Percentiles rank a stretch among this genome's conserved stretches.
These are phyloP conservation scores for Racocetra persica DNA, from an alignment of 371 early-diverging fungal genomes.

Conservation along the genomic window DNA sequence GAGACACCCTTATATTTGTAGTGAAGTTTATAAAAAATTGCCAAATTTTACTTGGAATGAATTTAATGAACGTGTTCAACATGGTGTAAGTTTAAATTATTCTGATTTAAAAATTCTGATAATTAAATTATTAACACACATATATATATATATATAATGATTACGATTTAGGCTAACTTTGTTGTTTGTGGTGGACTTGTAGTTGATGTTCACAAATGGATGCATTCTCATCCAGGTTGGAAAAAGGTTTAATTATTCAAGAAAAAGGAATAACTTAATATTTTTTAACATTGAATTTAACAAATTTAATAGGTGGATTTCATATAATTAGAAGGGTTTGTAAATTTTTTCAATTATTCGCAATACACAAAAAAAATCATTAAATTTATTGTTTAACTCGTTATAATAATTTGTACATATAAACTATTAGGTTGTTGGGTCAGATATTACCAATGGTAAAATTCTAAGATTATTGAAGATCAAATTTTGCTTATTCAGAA, in stretches of 20 bases:
- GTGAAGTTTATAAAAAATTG: neutral
- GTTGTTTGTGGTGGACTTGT: constrained; percentile 44
- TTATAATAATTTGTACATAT: too few relatives aligned
- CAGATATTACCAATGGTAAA: constrained; percentile 42
- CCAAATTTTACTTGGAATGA: constrained; percentile 32
- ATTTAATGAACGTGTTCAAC: constrained; percentile 38
- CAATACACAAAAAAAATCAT: too few relatives aligned
- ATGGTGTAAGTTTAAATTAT: constrained; percentile 8
- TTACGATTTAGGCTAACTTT: constrained; percentile 30
- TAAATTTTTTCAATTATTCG: too few relatives aligned
- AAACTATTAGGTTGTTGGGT: constrained; percentile 36
- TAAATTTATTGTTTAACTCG: too few relatives aligned
- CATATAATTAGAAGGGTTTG: too few relatives aligned
- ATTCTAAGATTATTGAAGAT: too few relatives aligned
- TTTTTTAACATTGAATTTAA: constrained; percentile 12
- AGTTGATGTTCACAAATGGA: constrained; percentile 42
- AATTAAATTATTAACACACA: neutral
- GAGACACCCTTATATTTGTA: neutral
- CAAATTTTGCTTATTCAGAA: too few relatives aligned
- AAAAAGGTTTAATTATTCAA: too few relatives aligned
- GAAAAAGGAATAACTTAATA: too few relatives aligned
- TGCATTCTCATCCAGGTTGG: constrained; percentile 34
- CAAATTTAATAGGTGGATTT: constrained; percentile 5
- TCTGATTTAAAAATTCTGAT: too few relatives aligned
- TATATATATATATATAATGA: neutral